Evolutionary conservation across 495 filamentous ascomycete species (phyloP).

Genomic region (Amorphotheca resinae): DNA sequence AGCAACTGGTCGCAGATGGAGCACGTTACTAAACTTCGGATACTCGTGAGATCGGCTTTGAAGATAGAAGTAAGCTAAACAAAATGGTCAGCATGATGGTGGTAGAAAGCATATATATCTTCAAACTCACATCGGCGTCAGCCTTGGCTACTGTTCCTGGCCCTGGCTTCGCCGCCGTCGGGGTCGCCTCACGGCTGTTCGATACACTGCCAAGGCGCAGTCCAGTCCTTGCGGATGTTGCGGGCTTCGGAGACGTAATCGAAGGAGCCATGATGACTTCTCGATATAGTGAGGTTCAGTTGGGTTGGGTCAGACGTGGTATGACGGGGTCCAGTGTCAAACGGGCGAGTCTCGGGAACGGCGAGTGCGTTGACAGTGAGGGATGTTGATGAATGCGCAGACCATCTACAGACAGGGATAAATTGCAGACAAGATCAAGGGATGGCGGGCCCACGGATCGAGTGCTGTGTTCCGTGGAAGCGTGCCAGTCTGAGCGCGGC

Average conservation of each 20-base stretch:
- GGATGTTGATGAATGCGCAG: too few relatives aligned
- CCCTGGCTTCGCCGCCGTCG: background rate
- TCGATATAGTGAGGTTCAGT: background rate
- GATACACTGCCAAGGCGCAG: background rate
- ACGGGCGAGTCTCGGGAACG: too few relatives aligned
- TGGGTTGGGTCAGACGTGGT: too few relatives aligned
- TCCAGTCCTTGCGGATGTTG: background rate
- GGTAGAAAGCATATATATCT: background rate
- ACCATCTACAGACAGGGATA: too few relatives aligned
- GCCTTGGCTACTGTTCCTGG: background rate
- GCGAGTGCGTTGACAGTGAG: too few relatives aligned
- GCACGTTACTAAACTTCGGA: conserved; percentile 37
- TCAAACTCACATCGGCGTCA: conserved; percentile 8
- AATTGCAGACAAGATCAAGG: too few relatives aligned
- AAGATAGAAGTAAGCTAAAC: conserved; percentile 13
- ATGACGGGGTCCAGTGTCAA: too few relatives aligned
- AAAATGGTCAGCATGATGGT: conserved; percentile 3
- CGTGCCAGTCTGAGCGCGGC: too few relatives aligned
- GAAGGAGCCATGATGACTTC: background rate
- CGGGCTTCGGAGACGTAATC: background rate
- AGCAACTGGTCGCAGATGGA: conserved; percentile 56
- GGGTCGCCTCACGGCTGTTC: conserved; percentile 9
- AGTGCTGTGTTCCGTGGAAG: too few relatives aligned
- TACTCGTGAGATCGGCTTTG: conserved; percentile 14
- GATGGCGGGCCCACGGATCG: too few relatives aligned